phyloP scores from a whole-genome alignment of 352 stramenopile genomes.

The Phytopythium mirpurense region DNA sequence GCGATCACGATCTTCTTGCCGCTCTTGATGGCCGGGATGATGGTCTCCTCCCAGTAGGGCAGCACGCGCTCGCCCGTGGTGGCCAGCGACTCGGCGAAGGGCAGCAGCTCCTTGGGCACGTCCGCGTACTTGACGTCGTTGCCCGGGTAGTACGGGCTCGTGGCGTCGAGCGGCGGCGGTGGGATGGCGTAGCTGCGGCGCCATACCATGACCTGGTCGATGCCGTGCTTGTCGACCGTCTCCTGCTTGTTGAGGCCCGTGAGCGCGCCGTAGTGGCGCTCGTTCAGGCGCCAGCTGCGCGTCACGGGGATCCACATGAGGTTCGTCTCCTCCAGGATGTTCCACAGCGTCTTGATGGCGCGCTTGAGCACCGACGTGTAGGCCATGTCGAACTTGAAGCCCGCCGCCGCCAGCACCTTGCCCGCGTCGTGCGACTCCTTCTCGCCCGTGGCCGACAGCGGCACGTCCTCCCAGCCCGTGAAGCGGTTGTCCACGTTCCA shows the following conservation, averaged over 20 bases:
- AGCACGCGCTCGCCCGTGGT: slow-evolving; percentile 90
- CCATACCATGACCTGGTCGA: slow-evolving; percentile 95
- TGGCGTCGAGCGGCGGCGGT: slow-evolving; percentile 89
- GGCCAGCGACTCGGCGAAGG: slow-evolving; percentile 91
- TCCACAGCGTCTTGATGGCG: slow-evolving; percentile 92
- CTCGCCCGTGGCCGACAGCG: slow-evolving; percentile 87
- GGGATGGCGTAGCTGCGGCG: slow-evolving; percentile 97
- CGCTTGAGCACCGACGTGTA: slow-evolving; percentile 96
- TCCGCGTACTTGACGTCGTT: slow-evolving; percentile 90
- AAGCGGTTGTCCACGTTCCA: slow-evolving; percentile 96
- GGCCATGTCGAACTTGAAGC: slow-evolving; percentile 93
- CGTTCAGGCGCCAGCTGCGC: slow-evolving; percentile 92
- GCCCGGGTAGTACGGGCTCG: slow-evolving; percentile 90
- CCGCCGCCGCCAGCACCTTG: slow-evolving; percentile 86
- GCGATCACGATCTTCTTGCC: slow-evolving; percentile 94
- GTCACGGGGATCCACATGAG: slow-evolving; percentile 94
- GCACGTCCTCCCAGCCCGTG: slow-evolving; percentile 93
- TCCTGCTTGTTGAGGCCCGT: slow-evolving; percentile 90
- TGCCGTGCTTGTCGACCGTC: slow-evolving; percentile 87
- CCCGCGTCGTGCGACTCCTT: slow-evolving; percentile 89
- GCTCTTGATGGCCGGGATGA: slow-evolving; percentile 87
- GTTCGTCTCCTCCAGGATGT: slow-evolving; percentile 92
- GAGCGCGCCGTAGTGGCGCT: slow-evolving; percentile 87
- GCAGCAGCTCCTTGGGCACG: slow-evolving; percentile 81
- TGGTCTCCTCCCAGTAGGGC: slow-evolving; percentile 89